A percentile compares a stretch with the other conserved stretches of the same genome.
phyloP scores from a whole-genome alignment of 1,139 yeast species.

The Debaryomyces fabryi region DNA sequence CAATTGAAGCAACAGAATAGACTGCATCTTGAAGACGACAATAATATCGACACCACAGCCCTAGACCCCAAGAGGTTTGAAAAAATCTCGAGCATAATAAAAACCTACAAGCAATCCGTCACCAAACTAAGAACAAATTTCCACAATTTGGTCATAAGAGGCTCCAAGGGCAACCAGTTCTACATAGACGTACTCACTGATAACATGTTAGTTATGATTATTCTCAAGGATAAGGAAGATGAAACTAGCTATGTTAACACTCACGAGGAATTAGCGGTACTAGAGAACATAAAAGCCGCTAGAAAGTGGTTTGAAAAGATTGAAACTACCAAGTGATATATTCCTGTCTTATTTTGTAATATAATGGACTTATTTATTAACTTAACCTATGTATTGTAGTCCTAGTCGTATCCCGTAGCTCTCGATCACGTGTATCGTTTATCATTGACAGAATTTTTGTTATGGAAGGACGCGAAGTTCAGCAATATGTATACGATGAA shows the following conservation, averaged over 20 bases:
- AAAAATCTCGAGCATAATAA: conserved; percentile 89
- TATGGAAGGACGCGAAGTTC: not conserved
- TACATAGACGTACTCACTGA: conserved; percentile 69
- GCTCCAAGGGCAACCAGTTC: conserved; percentile 69
- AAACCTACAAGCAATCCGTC: conserved; percentile 92
- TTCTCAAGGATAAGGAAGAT: conserved; percentile 44
- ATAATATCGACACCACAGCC: conserved; percentile 10
- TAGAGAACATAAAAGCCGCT: conserved; percentile 70
- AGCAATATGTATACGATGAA: conserved; percentile 2
- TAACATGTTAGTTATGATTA: conserved; percentile 77
- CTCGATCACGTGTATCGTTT: not conserved
- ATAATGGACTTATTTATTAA: not conserved
- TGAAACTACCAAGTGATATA: conserved; percentile 28
- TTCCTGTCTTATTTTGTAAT: not conserved
- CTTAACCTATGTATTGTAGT: not conserved
- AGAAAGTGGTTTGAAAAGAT: conserved; percentile 67
- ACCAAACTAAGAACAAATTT: conserved; percentile 85
- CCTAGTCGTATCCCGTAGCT: not conserved
- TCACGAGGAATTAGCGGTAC: conserved; percentile 62
- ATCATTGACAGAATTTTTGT: not conserved
- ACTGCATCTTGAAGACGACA: conserved; percentile 9
- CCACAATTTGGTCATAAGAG: conserved; percentile 74
- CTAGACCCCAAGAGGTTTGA: conserved; percentile 92
- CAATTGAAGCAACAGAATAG: conserved; percentile 19
- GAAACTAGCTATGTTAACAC: conserved; percentile 31